A percentile compares a stretch with the other conserved stretches of the same genome.
These are phyloP conservation scores for Pichia sp. DNA, from an alignment of 1,139 yeast genomes.

Conservation along the genomic window DNA sequence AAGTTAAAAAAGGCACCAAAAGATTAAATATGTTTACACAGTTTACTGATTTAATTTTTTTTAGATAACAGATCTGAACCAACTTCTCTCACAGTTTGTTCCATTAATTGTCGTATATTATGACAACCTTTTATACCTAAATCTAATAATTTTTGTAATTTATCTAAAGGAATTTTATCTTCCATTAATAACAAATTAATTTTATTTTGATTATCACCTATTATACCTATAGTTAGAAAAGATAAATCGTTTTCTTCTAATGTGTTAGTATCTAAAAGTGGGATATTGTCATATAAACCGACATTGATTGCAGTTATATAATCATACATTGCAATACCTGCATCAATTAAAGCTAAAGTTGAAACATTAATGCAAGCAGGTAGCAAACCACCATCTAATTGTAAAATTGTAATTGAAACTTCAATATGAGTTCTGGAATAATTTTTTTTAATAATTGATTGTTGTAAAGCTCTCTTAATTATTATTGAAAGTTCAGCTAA, in stretches of 20 bases:
- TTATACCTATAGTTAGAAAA: constrained; percentile 71
- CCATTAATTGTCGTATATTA: constrained; percentile 78
- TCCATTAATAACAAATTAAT: constrained; percentile 69
- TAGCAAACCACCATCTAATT: constrained; percentile 86
- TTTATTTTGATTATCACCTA: constrained; percentile 64
- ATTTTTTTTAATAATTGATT: constrained; percentile 65
- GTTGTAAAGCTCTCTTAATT: constrained; percentile 72
- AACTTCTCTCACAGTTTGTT: constrained; percentile 60
- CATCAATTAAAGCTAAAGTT: constrained; percentile 85
- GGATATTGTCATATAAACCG: constrained; percentile 62
- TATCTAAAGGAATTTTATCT: constrained; percentile 79
- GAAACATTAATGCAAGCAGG: constrained; percentile 82
- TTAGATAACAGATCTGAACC: constrained; percentile 25
- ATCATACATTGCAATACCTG: constrained; percentile 93
- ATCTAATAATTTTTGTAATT: constrained; percentile 69
- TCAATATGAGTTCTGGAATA: constrained; percentile 80
- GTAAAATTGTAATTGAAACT: constrained; percentile 67
- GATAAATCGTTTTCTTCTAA: constrained; percentile 83
- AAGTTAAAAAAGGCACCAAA: constrained; percentile 6
- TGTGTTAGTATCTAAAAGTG: constrained; percentile 74
- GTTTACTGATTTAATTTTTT: constrained; percentile 10
- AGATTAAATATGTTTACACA: neutral
- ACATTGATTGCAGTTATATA: constrained; percentile 77
- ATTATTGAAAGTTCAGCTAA: constrained; percentile 70
- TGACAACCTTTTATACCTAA: constrained; percentile 89